Evolutionary conservation across 495 filamentous ascomycete genomes (phyloP).

Genomic region (Penicillium robsamsonii): DNA sequence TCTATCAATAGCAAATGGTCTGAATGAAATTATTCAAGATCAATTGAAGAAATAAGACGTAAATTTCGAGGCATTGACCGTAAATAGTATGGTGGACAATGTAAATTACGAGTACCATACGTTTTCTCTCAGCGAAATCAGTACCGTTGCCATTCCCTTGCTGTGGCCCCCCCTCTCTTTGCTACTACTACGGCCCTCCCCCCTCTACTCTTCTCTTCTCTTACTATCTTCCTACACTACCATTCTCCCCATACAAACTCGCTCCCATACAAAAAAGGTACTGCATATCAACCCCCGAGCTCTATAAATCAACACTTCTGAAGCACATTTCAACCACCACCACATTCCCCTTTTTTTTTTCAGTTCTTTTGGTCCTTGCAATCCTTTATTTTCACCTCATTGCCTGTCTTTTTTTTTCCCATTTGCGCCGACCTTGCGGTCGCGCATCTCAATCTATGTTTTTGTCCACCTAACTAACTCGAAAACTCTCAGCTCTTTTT

Average conservation of each 20-base stretch:
- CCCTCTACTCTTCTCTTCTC: conserved; percentile 39
- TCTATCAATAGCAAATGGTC: neutral
- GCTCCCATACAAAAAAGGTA: conserved; percentile 53
- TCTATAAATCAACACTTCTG: conserved; percentile 34
- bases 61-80: neutral
- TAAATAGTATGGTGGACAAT: neutral
- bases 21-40: neutral
- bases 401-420: conserved; percentile 21
- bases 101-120: conserved; percentile 3
- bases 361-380: conserved; percentile 16
- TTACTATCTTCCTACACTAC: conserved; percentile 54
- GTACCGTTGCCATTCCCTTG: conserved; percentile 9
- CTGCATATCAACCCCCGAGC: conserved; percentile 38
- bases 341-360: conserved; percentile 24
- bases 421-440: conserved; percentile 20
- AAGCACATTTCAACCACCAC: conserved; percentile 21
- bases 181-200: conserved; percentile 59
- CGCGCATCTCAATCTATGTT: conserved; percentile 10
- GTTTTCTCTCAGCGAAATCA: conserved; percentile 22
- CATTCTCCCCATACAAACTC: conserved; percentile 58
- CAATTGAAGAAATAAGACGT: neutral
- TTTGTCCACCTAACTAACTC: conserved; percentile 14
- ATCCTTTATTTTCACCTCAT: conserved; percentile 18
- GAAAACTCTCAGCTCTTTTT: neutral
- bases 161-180: conserved; percentile 31